phyloP scores from a whole-genome alignment of 495 filamentous ascomycete genomes.

The Lindgomyces ingoldianus region DNA sequence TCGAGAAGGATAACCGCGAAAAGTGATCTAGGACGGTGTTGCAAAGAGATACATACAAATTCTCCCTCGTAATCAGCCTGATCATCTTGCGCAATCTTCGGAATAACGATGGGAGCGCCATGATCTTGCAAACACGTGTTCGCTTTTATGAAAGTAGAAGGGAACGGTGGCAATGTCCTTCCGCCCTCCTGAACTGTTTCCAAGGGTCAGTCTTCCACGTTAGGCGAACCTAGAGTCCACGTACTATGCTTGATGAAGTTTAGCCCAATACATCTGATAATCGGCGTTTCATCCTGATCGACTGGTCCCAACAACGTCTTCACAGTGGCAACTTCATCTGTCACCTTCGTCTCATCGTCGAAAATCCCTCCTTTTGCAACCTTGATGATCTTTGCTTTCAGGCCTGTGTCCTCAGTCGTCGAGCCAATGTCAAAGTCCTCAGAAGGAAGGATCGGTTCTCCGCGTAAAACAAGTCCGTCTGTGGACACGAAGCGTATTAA shows the following conservation, averaged over 20 bases:
- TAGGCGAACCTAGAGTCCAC: not conserved
- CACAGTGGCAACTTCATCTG: slow-evolving; percentile 38
- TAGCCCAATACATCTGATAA: slow-evolving; percentile 42
- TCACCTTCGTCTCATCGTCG: slow-evolving; percentile 41
- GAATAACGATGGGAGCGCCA: slow-evolving; percentile 48
- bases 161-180: slow-evolving; percentile 51
- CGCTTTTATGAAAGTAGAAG: slow-evolving; percentile 57
- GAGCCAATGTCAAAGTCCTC: slow-evolving; percentile 48
- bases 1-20: no score
- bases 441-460: slow-evolving; percentile 52
- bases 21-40: not conserved
- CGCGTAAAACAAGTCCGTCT: slow-evolving; percentile 50
- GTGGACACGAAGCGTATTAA: slow-evolving; percentile 54
- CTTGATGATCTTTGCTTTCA: slow-evolving; percentile 47
- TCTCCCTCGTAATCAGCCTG: slow-evolving; percentile 59
- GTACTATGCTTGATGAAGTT: slow-evolving; percentile 46
- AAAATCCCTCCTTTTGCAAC: slow-evolving; percentile 47
- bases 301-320: slow-evolving; percentile 41
- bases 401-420: slow-evolving; percentile 43
- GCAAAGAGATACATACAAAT: slow-evolving; percentile 28
- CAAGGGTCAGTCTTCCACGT: no score
- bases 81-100: slow-evolving; percentile 53
- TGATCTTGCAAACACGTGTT: slow-evolving; percentile 50
- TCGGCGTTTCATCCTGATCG: slow-evolving; percentile 36
- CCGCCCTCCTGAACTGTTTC: slow-evolving; percentile 53